Percentiles rank a stretch among this genome's conserved stretches.
Conservation (phyloP, 2,329 filamentous ascomycete species). For the Penicillium sp. region DNA sequence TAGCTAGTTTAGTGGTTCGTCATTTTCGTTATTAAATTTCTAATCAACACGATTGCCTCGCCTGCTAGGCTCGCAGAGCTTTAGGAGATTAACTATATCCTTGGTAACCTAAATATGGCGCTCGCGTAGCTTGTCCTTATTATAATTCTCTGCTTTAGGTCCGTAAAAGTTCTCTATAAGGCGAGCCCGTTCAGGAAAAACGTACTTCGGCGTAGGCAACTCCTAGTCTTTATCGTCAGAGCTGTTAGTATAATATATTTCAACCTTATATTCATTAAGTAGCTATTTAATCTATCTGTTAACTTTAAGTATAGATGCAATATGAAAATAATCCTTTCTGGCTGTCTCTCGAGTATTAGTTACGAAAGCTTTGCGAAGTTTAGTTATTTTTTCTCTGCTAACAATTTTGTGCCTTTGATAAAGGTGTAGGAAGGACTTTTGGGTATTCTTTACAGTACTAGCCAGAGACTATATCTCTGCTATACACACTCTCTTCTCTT, state of each 20-base stretch:
- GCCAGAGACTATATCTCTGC: constrained; percentile 27
- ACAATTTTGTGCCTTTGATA: constrained; percentile 22
- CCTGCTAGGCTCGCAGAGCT: constrained; percentile 25
- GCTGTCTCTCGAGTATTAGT: constrained; percentile 22
- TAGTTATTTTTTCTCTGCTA: constrained; percentile 20
- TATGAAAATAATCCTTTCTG: constrained; percentile 29
- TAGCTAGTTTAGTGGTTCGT: constrained; percentile 9
- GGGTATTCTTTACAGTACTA: constrained; percentile 21
- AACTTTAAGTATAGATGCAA: constrained; percentile 24
- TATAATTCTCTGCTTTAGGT: constrained; percentile 23
- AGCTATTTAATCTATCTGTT: constrained; percentile 28
- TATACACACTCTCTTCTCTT: constrained; percentile 27
- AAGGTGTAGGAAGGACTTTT: constrained; percentile 19
- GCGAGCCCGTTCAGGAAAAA: constrained; percentile 24
- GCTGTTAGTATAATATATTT: constrained; percentile 69
- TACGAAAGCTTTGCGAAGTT: constrained; percentile 22
- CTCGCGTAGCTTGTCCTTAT: constrained; percentile 27
- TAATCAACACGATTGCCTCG: constrained; percentile 26
- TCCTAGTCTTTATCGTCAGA: constrained; percentile 79
- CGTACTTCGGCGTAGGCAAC: constrained; percentile 20
- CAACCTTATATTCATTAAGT: constrained; percentile 34
- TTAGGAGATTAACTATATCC: constrained; percentile 26
- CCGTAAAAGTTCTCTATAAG: constrained; percentile 30
- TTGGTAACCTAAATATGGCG: constrained; percentile 29
- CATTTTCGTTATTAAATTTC: constrained; percentile 10